Percentiles rank a stretch among this genome's conserved stretches.
phyloP scores from a whole-genome alignment of 179 eudicot genomes.

The Carnegiea gigantea region DNA sequence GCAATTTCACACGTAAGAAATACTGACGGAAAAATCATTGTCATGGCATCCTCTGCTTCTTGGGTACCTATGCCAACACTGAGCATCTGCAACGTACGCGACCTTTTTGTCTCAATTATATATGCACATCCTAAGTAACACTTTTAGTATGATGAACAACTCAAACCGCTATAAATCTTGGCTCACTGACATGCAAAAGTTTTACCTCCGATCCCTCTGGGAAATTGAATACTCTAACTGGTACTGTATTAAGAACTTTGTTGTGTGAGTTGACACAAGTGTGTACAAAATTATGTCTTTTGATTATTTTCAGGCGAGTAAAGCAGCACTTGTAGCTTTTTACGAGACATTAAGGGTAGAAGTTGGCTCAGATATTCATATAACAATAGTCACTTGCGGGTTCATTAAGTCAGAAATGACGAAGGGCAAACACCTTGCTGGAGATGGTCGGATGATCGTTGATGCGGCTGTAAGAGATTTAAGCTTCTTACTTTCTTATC shows the following conservation, averaged over 20 bases:
- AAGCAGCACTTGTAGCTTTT: constrained; percentile 35
- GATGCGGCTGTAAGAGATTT: constrained; percentile 40
- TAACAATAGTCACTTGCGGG: constrained; percentile 44
- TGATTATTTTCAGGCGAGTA: constrained; percentile 31
- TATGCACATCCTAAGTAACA: too few relatives aligned
- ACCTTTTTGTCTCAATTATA: neutral
- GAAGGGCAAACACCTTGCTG: constrained; percentile 27
- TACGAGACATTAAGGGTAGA: constrained; percentile 38
- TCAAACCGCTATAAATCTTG: too few relatives aligned
- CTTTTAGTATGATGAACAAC: too few relatives aligned
- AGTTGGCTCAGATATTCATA: constrained; percentile 35
- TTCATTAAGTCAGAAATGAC: constrained; percentile 41
- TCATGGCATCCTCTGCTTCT: constrained; percentile 41
- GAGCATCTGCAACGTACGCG: constrained; percentile 57
- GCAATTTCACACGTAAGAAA: constrained; percentile 50
- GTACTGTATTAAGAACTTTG: too few relatives aligned
- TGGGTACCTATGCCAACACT: constrained; percentile 47
- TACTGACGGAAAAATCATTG: constrained; percentile 52
- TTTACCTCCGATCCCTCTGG: too few relatives aligned
- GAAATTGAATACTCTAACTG: too few relatives aligned
- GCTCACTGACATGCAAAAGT: too few relatives aligned
- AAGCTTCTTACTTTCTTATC: constrained; percentile 15
- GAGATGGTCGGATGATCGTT: constrained; percentile 22
- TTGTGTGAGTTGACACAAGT: neutral
- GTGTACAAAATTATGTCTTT: neutral